These are phyloP conservation scores for Digitaria exilis DNA, from an alignment of 202 grass and related monocot species.

Conservation along the genomic window DNA sequence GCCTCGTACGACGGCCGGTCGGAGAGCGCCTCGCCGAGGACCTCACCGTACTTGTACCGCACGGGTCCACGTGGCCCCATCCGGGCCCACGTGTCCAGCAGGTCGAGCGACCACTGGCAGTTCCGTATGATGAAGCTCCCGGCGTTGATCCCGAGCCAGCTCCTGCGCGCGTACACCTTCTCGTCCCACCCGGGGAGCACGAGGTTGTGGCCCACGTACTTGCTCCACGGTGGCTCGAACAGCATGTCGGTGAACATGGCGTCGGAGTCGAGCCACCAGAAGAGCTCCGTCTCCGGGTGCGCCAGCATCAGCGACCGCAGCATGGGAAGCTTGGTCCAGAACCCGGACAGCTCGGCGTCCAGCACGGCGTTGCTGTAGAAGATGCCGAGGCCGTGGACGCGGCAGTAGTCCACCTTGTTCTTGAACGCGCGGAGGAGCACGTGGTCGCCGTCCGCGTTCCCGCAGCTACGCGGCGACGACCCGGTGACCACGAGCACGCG, in stretches of 20 bases:
- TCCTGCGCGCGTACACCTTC: conserved; percentile 61
- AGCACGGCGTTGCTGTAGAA: conserved; percentile 87
- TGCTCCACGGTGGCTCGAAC: conserved; percentile 84
- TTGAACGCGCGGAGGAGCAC: conserved; percentile 79
- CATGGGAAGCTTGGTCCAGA: conserved; percentile 89
- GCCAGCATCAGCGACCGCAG: conserved; percentile 75
- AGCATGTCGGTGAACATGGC: conserved; percentile 94
- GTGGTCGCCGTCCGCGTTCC: conserved; percentile 68
- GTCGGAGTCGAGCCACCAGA: conserved; percentile 97
- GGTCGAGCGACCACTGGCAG: conserved; percentile 91
- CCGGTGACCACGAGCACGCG: conserved; percentile 84
- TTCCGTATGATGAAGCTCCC: conserved; percentile 88
- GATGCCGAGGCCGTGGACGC: conserved; percentile 75
- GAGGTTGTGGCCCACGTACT: conserved; percentile 69
- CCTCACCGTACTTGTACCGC: conserved; percentile 59
- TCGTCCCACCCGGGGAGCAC: conserved; percentile 65
- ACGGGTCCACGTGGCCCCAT: conserved; percentile 77
- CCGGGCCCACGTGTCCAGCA: conserved; percentile 68
- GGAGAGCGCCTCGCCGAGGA: conserved; percentile 57
- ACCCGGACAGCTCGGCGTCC: conserved; percentile 67
- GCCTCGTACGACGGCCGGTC: conserved; percentile 73
- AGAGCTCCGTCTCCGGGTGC: conserved; percentile 78
- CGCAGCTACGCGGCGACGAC: conserved; percentile 60
- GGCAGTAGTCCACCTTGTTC: conserved; percentile 98
- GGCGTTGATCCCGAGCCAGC: conserved; percentile 81